Evolutionary conservation across 2,329 filamentous ascomycete species (phyloP), one percentile per base, ranked within the genome.

Genomic region (Fusarium sp.): DNA sequence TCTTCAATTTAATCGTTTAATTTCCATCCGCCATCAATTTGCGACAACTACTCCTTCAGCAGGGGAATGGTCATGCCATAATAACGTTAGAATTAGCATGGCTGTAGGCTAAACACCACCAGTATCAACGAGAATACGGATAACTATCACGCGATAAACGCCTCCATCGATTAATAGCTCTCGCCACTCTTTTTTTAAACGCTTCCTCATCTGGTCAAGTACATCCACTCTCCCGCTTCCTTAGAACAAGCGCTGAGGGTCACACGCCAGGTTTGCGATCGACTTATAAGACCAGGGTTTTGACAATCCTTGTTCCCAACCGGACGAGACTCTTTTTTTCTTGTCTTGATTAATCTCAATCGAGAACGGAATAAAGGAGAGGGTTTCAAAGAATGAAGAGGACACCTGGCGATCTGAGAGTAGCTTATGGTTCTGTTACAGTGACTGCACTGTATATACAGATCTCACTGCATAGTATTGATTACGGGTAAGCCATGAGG

Each of bases 191-290:
- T 49, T 58, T 50, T 63, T 58, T 60, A 50, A 69, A 49, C 50
- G 43, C 59, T 72, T 63, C 72, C 72, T 66, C 59, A 65, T 75
- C 55, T 60, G 66, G 73, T 52, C 63, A 74, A 70, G 73, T 44
- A 52, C 34, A 38, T 38, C 68, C 70, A 62, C 66, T 70, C 66
- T 69, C 60, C 65, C 66, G 60, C 66, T 65, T 69, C 61, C 40
- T 45, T 63, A 57, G 61, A 74, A 74, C 72, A 66, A 60, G 50
- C 25, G 54, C 65, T 70, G 67, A 71, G 64, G 68, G 70, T 73
- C 73, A 74, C 68, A 73, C 45, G 63, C 58, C 59, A 62, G 46
- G 61, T 58, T 64, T 32, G 58, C 59, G 66, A 68, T 64, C 57
- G 49, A 54, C 59, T 71, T 66, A 14, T 58, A 58, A 43, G 68